Base-by-base conservation (phyloP, 768 basidiomycete species). In the Boletellus emodensis region DNA sequence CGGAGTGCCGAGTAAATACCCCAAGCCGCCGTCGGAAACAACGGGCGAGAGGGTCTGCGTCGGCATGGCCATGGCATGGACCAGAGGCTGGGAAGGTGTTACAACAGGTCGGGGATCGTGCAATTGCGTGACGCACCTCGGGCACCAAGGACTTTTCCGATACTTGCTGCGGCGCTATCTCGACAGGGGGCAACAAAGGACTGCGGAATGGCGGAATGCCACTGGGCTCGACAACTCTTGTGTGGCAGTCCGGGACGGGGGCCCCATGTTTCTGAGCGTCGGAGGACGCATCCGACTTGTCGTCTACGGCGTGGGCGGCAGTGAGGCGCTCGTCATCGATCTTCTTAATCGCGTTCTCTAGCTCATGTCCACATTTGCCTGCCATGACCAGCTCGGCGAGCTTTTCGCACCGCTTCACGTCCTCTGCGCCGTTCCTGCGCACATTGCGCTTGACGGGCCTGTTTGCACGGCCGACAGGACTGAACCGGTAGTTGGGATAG, bases 401-500 rank as follows among this genome's bases (percentile, higher is more conserved):
- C 38, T 69, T 64, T 55, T 72, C 67, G 62, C 77, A 80, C 11
- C 82, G 79, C 44, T 66, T 61, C 44, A 74, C 66, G 52, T 82
- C 81, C 47, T 72, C 70, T 17, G 53, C 59, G 32, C 76, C 72
- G 42, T 80, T 81, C 54, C 80, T 69, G 61, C 76, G 76, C 20
- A 80, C 76, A 11, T 76, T 80, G 37, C 80, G 71, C 57, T 75
- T 80, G 14, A 74, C 48, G 1, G 74, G 74, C 40, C 72, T 75
- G 52, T 72, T 73, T 5, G 70, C 56, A 7, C 79, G 75, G 10
- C 64, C 58, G 30, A 65, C 64, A 6, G 82, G 82, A 20, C 68
- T 66, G 67, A 80, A 84, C 11, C 76, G 75, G 57, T 84, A 84
- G 53, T 72, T 69, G 13, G 83, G 82, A 54, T 83, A 75, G 45